These are phyloP conservation scores for Acidiella bohemica DNA, from an alignment of 495 filamentous ascomycete genomes.

Conservation along the genomic window DNA sequence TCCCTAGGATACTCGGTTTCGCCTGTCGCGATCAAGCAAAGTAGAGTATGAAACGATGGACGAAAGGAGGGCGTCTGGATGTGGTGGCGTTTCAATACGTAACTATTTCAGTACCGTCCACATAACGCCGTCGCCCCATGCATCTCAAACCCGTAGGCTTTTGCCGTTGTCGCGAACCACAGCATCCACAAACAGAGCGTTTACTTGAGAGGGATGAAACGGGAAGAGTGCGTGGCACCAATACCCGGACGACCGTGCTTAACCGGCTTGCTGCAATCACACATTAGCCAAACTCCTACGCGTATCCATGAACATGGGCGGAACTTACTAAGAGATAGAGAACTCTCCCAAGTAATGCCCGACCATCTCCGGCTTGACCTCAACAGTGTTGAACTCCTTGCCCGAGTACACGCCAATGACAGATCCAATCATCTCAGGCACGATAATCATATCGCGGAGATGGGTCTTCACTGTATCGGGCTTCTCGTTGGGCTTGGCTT, in stretches of 20 bases:
- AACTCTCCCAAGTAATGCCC: slow-evolving; percentile 98
- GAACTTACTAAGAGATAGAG: slow-evolving; percentile 94
- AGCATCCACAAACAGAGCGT: no score
- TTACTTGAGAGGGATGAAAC: slow-evolving; percentile 99
- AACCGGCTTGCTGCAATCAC: slow-evolving; percentile 83
- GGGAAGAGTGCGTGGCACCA: slow-evolving; percentile 99
- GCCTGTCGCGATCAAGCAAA: no score
- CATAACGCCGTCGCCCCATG: no score
- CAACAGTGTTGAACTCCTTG: slow-evolving; percentile 99
- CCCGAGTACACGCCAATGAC: slow-evolving; percentile 98
- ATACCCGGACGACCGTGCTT: slow-evolving; percentile 99
- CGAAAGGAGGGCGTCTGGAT: no score
- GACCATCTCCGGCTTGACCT: slow-evolving; percentile 99
- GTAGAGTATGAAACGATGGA: no score
- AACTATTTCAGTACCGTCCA: no score
- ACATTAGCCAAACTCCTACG: no score
- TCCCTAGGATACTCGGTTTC: no score
- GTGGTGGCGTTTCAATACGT: no score
- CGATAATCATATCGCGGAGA: slow-evolving; percentile 97
- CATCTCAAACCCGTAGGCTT: no score
- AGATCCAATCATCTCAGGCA: slow-evolving; percentile 97
- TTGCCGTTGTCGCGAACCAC: no score
- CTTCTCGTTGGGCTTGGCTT: slow-evolving; percentile 99
- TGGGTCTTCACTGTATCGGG: slow-evolving; percentile 97
- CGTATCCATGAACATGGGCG: background rate